Evolutionary conservation across 1,284 basidiomycete genomes (phyloP).

Genomic region (Cryptococcus depauperatus): DNA sequence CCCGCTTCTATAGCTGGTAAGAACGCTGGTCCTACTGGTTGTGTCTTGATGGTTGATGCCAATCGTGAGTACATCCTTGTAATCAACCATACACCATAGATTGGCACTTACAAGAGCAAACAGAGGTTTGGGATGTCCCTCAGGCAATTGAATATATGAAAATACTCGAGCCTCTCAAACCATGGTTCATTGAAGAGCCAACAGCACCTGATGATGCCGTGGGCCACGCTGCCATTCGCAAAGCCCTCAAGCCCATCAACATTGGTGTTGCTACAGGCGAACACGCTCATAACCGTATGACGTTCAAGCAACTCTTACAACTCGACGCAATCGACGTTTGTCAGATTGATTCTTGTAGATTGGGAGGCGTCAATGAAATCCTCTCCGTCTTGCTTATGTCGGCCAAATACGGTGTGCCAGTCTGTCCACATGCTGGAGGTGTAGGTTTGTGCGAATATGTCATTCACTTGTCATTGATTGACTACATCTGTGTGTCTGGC

Average conservation of each 20-base stretch:
- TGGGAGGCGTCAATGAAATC: constrained; percentile 89
- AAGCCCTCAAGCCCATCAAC: constrained; percentile 62
- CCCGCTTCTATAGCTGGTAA: constrained; percentile 65
- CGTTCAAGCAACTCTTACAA: constrained; percentile 94
- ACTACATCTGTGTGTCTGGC: constrained; percentile 85
- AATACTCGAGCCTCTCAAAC: constrained; percentile 68
- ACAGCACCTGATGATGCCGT: constrained; percentile 79
- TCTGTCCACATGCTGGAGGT: constrained; percentile 91
- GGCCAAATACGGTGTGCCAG: constrained; percentile 73
- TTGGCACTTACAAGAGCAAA: not conserved
- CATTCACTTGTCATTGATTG: constrained; percentile 56
- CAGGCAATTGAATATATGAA: constrained; percentile 88
- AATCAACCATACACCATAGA: not conserved
- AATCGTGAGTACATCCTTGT: constrained; percentile 55
- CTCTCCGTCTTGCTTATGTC: constrained; percentile 88
- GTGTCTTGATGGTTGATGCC: constrained; percentile 92
- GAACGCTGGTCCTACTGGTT: constrained; percentile 88
- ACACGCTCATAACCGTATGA: constrained; percentile 90
- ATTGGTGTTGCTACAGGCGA: constrained; percentile 95
- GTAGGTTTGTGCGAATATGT: constrained; percentile 93
- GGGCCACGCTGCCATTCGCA: constrained; percentile 52
- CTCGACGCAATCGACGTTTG: constrained; percentile 91
- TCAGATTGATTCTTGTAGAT: constrained; percentile 88
- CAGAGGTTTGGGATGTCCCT: constrained; percentile 80
- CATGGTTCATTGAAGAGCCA: constrained; percentile 98